Evolutionary conservation across 257 asterid species (phyloP).

Genomic region (Cinchona pubescens): DNA sequence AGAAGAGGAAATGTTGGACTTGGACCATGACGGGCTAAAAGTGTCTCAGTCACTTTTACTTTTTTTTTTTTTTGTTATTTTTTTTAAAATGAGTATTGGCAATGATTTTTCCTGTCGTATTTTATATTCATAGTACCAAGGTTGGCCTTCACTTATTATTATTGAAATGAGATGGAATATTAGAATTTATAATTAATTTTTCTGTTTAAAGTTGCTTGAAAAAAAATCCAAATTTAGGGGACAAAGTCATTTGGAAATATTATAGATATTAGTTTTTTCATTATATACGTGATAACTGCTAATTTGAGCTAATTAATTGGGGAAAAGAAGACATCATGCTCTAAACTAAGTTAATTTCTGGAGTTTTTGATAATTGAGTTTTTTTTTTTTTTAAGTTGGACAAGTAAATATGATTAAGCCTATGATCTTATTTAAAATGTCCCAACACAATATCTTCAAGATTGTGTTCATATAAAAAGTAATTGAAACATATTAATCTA

Average conservation of each 20-base stretch:
- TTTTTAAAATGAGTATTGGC: neutral
- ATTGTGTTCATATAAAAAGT: neutral
- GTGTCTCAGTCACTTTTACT: conserved; percentile 2
- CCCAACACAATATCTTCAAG: neutral
- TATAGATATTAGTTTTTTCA: too few relatives aligned
- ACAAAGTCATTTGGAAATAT: too few relatives aligned
- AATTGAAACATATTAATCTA: neutral
- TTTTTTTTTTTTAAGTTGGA: neutral
- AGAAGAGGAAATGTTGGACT: conserved; percentile 24
- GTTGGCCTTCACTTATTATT: too few relatives aligned
- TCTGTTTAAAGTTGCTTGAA: too few relatives aligned
- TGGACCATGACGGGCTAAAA: conserved; percentile 13
- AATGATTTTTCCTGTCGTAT: neutral
- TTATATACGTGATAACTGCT: too few relatives aligned
- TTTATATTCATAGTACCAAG: too few relatives aligned
- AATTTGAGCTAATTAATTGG: neutral
- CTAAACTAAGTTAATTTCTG: too few relatives aligned
- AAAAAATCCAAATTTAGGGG: too few relatives aligned
- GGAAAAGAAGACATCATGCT: neutral
- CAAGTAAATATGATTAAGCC: neutral
- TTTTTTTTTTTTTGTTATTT: too few relatives aligned
- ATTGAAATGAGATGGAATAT: too few relatives aligned
- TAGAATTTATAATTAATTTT: too few relatives aligned
- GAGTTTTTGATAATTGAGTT: neutral
- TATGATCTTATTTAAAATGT: neutral